Base-by-base conservation (phyloP, 441 rosid species). In the Cnidoscolus chayamansa region DNA sequence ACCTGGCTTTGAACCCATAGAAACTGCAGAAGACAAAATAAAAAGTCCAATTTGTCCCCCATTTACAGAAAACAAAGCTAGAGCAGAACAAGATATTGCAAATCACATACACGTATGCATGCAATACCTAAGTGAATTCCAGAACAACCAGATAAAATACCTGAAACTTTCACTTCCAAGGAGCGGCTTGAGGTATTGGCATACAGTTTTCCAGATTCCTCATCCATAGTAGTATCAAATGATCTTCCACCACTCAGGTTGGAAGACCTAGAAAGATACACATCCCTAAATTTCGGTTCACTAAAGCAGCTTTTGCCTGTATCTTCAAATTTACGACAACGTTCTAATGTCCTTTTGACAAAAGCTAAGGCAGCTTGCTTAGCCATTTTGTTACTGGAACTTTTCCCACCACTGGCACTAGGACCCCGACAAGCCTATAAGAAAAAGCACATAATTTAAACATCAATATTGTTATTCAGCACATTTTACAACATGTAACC, bases 281-380 rank as follows among this genome's bases (percentile, higher is more conserved):
- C 84, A 71, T 90, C 84, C 78, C 76, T 91, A 70, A 86, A 89
- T 67, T 83, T 67, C 35, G 93, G 90, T 75, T 90, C 98, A 74
- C 82, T 82, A 76, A 96, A 96, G 83, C 97, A 91, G 82, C 98
- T 87, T 78, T 82, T 86, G 68, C 98, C 98, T 1, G 89, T 84
- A 66, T 87, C 90, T 85, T 96, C 97, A 81, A 80, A 96, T 80
- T 82, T 81, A 78, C 79, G 90, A 77, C 86, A 91, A 71, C 83
- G 81, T 71, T 85, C 90, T 74, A 96, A 81, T 32, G 96, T 88
- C 67, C 87, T 86, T 78, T 84, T 96, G 72, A 89, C 88, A 78
- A 91, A 89, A 67, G 94, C 88, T 51, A 86, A 74, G 45, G 97
- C 90, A 78, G 97, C 91, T 75, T 91, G 97, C 85, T 87, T 93